Conservation (phyloP, 495 filamentous ascomycete species). For the Aspergillus hancockii region DNA sequence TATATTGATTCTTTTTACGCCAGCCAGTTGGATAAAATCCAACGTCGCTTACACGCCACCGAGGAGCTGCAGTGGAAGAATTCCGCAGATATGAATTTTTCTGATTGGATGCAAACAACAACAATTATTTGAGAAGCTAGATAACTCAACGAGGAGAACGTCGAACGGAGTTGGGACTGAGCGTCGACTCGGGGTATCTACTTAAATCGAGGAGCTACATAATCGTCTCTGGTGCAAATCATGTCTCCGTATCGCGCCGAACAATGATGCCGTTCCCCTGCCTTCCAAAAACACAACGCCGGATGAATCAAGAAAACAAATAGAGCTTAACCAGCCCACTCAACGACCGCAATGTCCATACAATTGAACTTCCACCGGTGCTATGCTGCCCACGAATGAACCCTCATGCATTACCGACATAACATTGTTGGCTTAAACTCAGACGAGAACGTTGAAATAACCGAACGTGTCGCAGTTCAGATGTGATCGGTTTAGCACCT, state of each 20-base stretch:
- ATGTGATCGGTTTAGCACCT: slow-evolving; percentile 48
- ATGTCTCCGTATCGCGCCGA: slow-evolving; percentile 52
- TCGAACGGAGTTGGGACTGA: slow-evolving; percentile 47
- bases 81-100: no score
- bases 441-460: slow-evolving; percentile 24
- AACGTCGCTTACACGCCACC: no score
- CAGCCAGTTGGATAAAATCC: no score
- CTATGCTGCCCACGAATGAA: slow-evolving; percentile 33
- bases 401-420: slow-evolving; percentile 10
- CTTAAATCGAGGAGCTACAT: slow-evolving; percentile 54
- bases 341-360: slow-evolving; percentile 25
- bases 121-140: neutral
- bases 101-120: no score
- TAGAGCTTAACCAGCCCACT: slow-evolving; percentile 12
- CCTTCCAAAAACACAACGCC: slow-evolving; percentile 40
- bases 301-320: slow-evolving; percentile 23
- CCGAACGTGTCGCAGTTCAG: slow-evolving; percentile 19
- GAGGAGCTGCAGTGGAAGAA: no score
- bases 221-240: slow-evolving; percentile 35
- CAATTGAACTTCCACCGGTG: slow-evolving; percentile 28
- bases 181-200: slow-evolving; percentile 57
- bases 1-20: no score
- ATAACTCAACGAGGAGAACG: slow-evolving; percentile 26
- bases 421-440: slow-evolving; percentile 9
- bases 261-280: slow-evolving; percentile 46